Evolutionary conservation across 2,329 filamentous ascomycete genomes (phyloP), one percentile per base, ranked within the genome.

Genomic region (Aspergillus texensis): DNA sequence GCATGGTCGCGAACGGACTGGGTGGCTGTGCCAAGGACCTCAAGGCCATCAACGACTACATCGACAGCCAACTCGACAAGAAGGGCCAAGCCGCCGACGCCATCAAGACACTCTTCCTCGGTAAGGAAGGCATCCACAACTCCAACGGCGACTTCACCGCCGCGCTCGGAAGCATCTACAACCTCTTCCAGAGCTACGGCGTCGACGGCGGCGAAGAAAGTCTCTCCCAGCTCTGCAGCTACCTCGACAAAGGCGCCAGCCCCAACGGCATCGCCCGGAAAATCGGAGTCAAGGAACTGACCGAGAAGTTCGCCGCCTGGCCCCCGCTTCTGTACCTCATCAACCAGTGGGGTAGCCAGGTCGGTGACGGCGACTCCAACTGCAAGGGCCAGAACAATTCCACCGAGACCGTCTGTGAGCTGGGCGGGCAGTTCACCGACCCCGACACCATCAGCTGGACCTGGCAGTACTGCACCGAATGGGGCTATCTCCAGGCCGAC

Each of bases 381-480:
- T 84, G 81, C 71, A 75, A 75, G 4, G 74, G 75, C 1, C 67
- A 68, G 1, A 65, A 74, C 21, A 41, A 58, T 10, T 66, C 63
- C 2, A 50, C 65, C 32, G 69, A 74, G 1, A 58, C 71, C 0
- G 67, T 75, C 2, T 84, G 82, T 65, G 69, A 79, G 32, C 67
- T 84, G 36, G 72, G 79, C 46, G 65, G 71, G 19, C 67, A 63
- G 9, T 71, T 76, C 48, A 67, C 68, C 3, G 75, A 80, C 4
- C 76, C 82, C 0, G 66, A 75, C 10, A 68, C 63, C 2, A 81
- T 84, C 64, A 72, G 74, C 57, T 85, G 82, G 82, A 79, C 74
- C 0, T 85, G 82, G 82, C 83, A 86, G 67, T 83, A 81, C 68
- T 86, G 84, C 72, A 83, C 80, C 2, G 78, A 86, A 70, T 85